Conservation (phyloP, 108 stramenopile species). For the Seminavis robusta region DNA sequence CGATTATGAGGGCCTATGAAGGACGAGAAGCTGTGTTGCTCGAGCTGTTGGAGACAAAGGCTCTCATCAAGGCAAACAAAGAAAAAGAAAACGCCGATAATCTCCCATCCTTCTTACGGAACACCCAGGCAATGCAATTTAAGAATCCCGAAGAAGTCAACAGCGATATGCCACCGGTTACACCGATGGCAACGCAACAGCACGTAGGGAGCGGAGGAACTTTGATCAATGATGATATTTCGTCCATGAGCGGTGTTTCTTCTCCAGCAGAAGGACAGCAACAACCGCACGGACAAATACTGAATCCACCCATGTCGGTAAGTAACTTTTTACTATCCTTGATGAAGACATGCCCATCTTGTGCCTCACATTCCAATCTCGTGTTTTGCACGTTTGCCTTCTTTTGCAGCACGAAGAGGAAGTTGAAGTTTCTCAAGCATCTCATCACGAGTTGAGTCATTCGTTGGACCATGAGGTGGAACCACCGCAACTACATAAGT, state of each 20-base stretch:
- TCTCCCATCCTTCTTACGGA: slow-evolving; percentile 69
- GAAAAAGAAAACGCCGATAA: slow-evolving; percentile 68
- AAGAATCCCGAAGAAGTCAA: slow-evolving; percentile 17
- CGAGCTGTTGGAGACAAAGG: slow-evolving; percentile 86
- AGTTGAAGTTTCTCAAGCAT: background rate
- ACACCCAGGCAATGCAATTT: slow-evolving; percentile 44
- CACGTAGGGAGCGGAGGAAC: slow-evolving; percentile 3
- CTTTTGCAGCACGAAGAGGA: background rate
- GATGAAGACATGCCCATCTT: background rate
- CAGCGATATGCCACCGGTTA: slow-evolving; percentile 31
- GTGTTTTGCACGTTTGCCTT: background rate
- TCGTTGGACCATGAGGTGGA: background rate
- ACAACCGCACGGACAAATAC: background rate
- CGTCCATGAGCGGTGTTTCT: slow-evolving; percentile 66
- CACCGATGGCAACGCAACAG: slow-evolving; percentile 34
- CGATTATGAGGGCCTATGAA: slow-evolving; percentile 90
- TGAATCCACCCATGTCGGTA: background rate
- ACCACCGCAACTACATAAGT: background rate
- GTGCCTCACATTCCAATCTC: background rate
- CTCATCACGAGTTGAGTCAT: background rate
- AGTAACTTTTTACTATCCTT: background rate
- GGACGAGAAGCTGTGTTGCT: slow-evolving; percentile 85
- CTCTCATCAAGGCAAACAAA: slow-evolving; percentile 83
- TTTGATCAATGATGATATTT: slow-evolving; percentile 48
- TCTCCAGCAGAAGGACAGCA: slow-evolving; percentile 36